phyloP scores from a whole-genome alignment of 2,329 filamentous ascomycete species.

The Nemania serpens region DNA sequence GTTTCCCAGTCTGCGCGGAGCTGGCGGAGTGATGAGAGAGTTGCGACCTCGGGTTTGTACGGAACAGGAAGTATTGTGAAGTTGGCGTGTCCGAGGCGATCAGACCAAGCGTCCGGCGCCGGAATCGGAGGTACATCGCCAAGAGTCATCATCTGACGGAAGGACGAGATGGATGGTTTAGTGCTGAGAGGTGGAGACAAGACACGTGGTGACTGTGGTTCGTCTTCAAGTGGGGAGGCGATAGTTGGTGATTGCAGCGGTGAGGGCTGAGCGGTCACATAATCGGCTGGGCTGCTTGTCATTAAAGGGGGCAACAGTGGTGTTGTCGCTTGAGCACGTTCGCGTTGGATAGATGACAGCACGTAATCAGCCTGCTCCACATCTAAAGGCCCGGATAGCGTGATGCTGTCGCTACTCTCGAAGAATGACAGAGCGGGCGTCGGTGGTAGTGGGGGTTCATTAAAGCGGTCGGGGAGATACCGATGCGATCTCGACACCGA shows the following conservation, averaged over 20 bases:
- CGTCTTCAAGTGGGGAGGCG: slow-evolving; percentile 58
- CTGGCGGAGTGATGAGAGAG: slow-evolving; percentile 61
- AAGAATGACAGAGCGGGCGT: slow-evolving; percentile 68
- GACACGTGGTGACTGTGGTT: slow-evolving; percentile 46
- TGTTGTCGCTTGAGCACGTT: slow-evolving; percentile 70
- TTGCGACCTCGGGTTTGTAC: slow-evolving; percentile 69
- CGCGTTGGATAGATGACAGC: slow-evolving; percentile 59
- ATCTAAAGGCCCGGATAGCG: slow-evolving; percentile 53
- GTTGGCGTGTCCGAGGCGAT: slow-evolving; percentile 87
- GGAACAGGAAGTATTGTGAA: slow-evolving; percentile 86
- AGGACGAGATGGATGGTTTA: slow-evolving; percentile 77
- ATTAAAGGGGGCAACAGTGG: slow-evolving; percentile 84
- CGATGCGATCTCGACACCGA: slow-evolving; percentile 70
- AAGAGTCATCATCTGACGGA: slow-evolving; percentile 55
- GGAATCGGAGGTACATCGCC: slow-evolving; percentile 54
- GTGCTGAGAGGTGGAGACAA: slow-evolving; percentile 77
- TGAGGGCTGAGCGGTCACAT: slow-evolving; percentile 63
- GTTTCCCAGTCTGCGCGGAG: slow-evolving; percentile 81
- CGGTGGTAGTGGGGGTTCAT: slow-evolving; percentile 60
- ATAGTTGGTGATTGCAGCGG: slow-evolving; percentile 86
- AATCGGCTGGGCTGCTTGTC: slow-evolving; percentile 59
- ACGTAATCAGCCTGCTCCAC: slow-evolving; percentile 57
- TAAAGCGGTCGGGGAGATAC: slow-evolving; percentile 48
- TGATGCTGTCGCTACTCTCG: slow-evolving; percentile 62
- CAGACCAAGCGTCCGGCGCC: slow-evolving; percentile 80